Percentiles rank a stretch among this genome's conserved stretches.
Conservation (phyloP, 768 basidiomycete species). For the Wakefieldia striispora region DNA sequence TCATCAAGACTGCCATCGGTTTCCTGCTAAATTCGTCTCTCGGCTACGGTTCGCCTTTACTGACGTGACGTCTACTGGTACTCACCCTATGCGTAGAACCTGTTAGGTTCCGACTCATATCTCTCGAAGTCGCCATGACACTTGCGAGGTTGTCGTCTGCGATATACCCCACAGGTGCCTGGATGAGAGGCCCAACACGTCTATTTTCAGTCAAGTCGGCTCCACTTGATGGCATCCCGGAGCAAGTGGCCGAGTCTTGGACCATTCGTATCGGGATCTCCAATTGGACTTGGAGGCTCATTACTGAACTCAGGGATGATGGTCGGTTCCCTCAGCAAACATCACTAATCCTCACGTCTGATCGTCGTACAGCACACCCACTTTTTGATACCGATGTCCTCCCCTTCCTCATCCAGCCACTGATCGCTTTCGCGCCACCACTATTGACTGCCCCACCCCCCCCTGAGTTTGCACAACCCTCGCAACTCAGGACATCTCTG, state of each 20-base stretch:
- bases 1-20: slow-evolving; percentile 76
- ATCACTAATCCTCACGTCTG: not conserved
- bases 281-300: slow-evolving; percentile 75
- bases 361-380: slow-evolving; percentile 42
- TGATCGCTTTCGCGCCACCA: slow-evolving; percentile 62
- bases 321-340: slow-evolving; percentile 38
- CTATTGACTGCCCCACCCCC: slow-evolving; percentile 37
- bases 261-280: slow-evolving; percentile 59
- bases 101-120: slow-evolving; percentile 64
- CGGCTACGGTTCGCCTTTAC: slow-evolving; percentile 58
- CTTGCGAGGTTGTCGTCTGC: slow-evolving; percentile 65
- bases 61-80: slow-evolving; percentile 2
- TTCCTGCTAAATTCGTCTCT: slow-evolving; percentile 76
- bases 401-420: slow-evolving; percentile 56
- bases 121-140: slow-evolving; percentile 64
- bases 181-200: slow-evolving; percentile 41
- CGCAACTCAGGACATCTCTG: slow-evolving; percentile 44
- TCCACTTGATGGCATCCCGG: slow-evolving; percentile 20
- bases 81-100: slow-evolving; percentile 47
- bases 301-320: slow-evolving; percentile 73
- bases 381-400: slow-evolving; percentile 63
- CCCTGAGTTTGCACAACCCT: slow-evolving; percentile 38
- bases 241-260: slow-evolving; percentile 56
- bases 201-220: slow-evolving; percentile 23
- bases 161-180: slow-evolving; percentile 72